These are phyloP conservation scores for Hypoxylon rickii DNA, from an alignment of 495 filamentous ascomycete genomes.

Conservation along the genomic window DNA sequence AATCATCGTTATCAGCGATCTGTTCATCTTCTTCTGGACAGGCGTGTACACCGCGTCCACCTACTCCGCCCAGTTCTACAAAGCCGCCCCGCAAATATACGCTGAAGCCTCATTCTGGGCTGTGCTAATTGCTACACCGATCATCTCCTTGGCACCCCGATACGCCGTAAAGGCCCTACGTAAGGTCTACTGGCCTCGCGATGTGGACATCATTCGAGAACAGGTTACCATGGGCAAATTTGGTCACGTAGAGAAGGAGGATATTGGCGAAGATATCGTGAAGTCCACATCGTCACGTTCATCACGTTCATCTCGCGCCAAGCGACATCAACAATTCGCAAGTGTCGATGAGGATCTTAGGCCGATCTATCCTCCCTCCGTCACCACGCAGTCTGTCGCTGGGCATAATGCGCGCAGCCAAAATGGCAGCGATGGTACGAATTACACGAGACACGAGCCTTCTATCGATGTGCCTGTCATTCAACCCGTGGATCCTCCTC, in stretches of 20 bases:
- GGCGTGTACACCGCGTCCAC: constrained; percentile 81
- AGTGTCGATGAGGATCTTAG: constrained; percentile 79
- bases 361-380: constrained; percentile 89
- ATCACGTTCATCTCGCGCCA: constrained; percentile 56
- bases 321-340: constrained; percentile 61
- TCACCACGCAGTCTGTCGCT: constrained; percentile 71
- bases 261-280: constrained; percentile 7
- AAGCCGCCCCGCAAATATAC: constrained; percentile 77
- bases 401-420: constrained; percentile 78
- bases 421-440: constrained; percentile 92
- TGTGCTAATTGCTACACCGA: constrained; percentile 70
- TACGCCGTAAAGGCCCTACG: constrained; percentile 84
- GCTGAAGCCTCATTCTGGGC: constrained; percentile 85
- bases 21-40: constrained; percentile 96
- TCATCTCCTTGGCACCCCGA: constrained; percentile 81
- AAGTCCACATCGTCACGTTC: constrained; percentile 48
- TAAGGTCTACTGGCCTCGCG: constrained; percentile 89
- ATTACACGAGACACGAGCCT: constrained; percentile 74
- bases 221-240: constrained; percentile 82
- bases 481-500: constrained; percentile 41
- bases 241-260: constrained; percentile 61
- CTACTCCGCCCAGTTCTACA: constrained; percentile 72
- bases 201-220: constrained; percentile 96
- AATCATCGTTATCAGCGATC: constrained; percentile 76
- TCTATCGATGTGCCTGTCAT: constrained; percentile 45